Evolutionary conservation across 805 yeast species (phyloP).

Genomic region (Ascoidea tarda): DNA sequence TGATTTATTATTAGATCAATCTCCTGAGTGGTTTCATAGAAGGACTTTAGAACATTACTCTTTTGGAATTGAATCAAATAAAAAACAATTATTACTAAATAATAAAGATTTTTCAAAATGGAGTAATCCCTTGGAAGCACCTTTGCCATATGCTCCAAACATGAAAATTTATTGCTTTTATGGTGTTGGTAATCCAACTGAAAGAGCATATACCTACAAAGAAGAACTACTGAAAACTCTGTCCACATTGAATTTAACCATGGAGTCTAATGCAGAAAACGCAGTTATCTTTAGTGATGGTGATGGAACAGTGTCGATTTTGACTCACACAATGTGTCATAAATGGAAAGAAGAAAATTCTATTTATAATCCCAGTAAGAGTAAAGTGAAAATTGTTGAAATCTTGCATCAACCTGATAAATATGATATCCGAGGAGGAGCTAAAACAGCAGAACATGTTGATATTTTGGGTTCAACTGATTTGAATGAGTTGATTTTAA

Average conservation of each 20-base stretch:
- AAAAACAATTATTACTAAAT: constrained; percentile 45
- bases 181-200: constrained; percentile 96
- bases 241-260: constrained; percentile 50
- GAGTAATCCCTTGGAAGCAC: constrained; percentile 90
- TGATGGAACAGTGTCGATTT: constrained; percentile 85
- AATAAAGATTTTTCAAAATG: constrained; percentile 67
- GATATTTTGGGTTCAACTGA: constrained; percentile 91
- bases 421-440: constrained; percentile 93
- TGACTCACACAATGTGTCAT: constrained; percentile 85
- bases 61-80: constrained; percentile 53
- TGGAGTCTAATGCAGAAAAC: constrained; percentile 44
- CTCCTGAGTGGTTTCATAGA: constrained; percentile 67
- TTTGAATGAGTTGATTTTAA: constrained; percentile 71
- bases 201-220: constrained; percentile 77
- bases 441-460: constrained; percentile 95
- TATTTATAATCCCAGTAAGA: constrained; percentile 67
- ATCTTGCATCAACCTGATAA: constrained; percentile 87
- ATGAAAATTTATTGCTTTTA: constrained; percentile 81
- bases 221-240: constrained; percentile 43
- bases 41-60: constrained; percentile 64
- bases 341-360: constrained; percentile 61
- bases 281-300: constrained; percentile 84
- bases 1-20: constrained; percentile 42
- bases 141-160: constrained; percentile 88
- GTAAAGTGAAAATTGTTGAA: constrained; percentile 70